Evolutionary conservation across 2,329 filamentous ascomycete species (phyloP).

Genomic region (Phaeosphaeriaceae sp.): DNA sequence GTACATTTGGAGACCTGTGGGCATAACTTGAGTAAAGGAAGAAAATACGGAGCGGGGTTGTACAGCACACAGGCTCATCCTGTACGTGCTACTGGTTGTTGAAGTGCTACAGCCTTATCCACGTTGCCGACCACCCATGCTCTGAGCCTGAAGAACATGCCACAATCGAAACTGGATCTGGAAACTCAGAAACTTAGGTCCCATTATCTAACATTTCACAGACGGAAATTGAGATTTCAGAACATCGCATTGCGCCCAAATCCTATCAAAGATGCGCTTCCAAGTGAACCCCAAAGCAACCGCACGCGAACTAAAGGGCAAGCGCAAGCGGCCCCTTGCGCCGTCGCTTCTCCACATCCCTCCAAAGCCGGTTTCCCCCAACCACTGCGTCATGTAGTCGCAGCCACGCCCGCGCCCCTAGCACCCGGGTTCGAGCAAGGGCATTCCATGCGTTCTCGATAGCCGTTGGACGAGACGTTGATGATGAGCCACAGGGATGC

Average conservation of each 20-base stretch:
- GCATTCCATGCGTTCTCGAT: slow-evolving; percentile 23
- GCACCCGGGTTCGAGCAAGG: slow-evolving; percentile 24
- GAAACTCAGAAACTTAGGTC: too few species aligned
- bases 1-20: neutral
- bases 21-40: too few species aligned
- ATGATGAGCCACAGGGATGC: slow-evolving; percentile 9
- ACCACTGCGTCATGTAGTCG: slow-evolving; percentile 26
- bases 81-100: slow-evolving; percentile 1
- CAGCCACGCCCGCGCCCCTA: slow-evolving; percentile 14
- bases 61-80: slow-evolving; percentile 8
- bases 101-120: slow-evolving; percentile 2
- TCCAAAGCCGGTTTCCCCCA: slow-evolving; percentile 28
- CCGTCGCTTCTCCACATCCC: neutral
- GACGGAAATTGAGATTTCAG: too few species aligned
- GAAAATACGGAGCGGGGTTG: slow-evolving; percentile 13
- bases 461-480: slow-evolving; percentile 13
- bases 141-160: too few species aligned
- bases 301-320: too few species aligned
- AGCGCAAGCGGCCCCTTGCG: slow-evolving; percentile 13
- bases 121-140: too few species aligned
- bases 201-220: too few species aligned
- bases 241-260: too few species aligned
- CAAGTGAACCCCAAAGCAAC: too few species aligned
- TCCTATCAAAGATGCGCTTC: neutral
- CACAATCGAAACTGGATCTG: too few species aligned